A percentile compares a stretch with the other conserved stretches of the same genome.
phyloP scores from a whole-genome alignment of 768 basidiomycete genomes.

The Suillus brevipes region DNA sequence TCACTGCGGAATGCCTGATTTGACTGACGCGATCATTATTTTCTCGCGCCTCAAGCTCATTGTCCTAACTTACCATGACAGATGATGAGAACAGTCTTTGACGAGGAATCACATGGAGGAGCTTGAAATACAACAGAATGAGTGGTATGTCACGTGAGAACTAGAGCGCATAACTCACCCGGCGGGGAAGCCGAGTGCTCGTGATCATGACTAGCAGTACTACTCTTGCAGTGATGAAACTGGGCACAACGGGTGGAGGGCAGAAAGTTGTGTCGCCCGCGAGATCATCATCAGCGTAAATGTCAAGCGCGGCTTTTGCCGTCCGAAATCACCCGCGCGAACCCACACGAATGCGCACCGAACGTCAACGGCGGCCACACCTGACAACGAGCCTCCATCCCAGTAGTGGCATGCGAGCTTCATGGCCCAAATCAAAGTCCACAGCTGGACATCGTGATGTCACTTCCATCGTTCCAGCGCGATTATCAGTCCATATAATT shows the following conservation, averaged over 20 bases:
- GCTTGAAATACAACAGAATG: constrained; percentile 4
- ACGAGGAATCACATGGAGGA: constrained; percentile 9
- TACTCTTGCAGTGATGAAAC: not conserved
- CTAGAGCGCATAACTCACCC: constrained; percentile 11
- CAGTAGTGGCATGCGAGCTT: not conserved
- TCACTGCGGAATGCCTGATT: constrained; percentile 70
- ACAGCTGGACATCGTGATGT: not conserved
- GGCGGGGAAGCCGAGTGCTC: constrained; percentile 11
- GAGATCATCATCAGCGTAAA: not conserved
- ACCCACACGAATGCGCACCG: not conserved
- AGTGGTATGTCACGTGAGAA: constrained; percentile 24
- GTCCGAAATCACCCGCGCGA: constrained; percentile 14
- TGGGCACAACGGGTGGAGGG: not conserved
- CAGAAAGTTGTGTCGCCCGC: not conserved
- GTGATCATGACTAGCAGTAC: constrained; percentile 9
- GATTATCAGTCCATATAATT: not conserved
- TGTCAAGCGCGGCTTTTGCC: constrained; percentile 11
- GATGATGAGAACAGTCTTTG: constrained; percentile 31
- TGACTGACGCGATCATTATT: constrained; percentile 29
- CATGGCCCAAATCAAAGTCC: not conserved
- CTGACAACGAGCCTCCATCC: not conserved
- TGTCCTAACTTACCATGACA: constrained; percentile 35
- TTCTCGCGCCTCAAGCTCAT: not conserved
- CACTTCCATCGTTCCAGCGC: not conserved
- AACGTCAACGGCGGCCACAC: not conserved